A percentile compares a stretch with the other conserved stretches of the same genome.
phyloP scores from a whole-genome alignment of 2,329 filamentous ascomycete genomes.

The Alternaria metachromatica region DNA sequence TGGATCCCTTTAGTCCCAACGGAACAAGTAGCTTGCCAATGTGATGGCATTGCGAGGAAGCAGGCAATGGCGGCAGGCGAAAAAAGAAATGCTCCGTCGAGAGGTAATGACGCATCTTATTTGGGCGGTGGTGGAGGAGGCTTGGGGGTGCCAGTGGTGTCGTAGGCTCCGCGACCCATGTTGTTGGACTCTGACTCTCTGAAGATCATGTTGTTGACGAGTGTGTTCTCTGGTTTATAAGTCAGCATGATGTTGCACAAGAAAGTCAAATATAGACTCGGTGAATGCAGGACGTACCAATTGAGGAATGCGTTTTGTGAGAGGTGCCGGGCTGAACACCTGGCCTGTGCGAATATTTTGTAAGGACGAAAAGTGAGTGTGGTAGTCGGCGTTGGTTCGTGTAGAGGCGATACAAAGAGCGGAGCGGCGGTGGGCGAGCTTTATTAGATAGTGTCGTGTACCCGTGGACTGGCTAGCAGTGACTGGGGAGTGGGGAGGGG shows the following conservation, averaged over 20 bases:
- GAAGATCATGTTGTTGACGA: conserved; percentile 50
- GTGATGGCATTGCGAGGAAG: conserved; percentile 1
- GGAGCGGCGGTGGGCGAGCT: conserved; percentile 18
- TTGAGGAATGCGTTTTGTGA: conserved; percentile 25
- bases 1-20: conserved; percentile 44
- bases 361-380: conserved; percentile 25
- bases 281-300: conserved; percentile 26
- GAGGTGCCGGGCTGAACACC: conserved; percentile 28
- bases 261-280: conserved; percentile 15
- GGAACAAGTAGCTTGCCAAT: conserved; percentile 19
- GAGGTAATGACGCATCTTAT: conserved; percentile 27
- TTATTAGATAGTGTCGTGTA: conserved; percentile 39
- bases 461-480: conserved; percentile 42
- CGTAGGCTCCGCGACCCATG: conserved; percentile 59
- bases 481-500: conserved; percentile 20
- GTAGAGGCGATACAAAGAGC: conserved; percentile 13
- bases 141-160: conserved; percentile 58
- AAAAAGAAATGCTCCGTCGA: conserved; percentile 12
- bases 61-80: conserved; percentile 1
- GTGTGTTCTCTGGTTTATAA: conserved; percentile 38
- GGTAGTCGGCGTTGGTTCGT: conserved; percentile 19
- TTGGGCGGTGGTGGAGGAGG: conserved; percentile 52
- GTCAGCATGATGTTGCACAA: conserved; percentile 33
- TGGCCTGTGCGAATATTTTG: conserved; percentile 23
- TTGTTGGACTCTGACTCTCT: conserved; percentile 51